Conservation (phyloP, 2,329 filamentous ascomycete genomes). For the Neoascochyta sp. region DNA sequence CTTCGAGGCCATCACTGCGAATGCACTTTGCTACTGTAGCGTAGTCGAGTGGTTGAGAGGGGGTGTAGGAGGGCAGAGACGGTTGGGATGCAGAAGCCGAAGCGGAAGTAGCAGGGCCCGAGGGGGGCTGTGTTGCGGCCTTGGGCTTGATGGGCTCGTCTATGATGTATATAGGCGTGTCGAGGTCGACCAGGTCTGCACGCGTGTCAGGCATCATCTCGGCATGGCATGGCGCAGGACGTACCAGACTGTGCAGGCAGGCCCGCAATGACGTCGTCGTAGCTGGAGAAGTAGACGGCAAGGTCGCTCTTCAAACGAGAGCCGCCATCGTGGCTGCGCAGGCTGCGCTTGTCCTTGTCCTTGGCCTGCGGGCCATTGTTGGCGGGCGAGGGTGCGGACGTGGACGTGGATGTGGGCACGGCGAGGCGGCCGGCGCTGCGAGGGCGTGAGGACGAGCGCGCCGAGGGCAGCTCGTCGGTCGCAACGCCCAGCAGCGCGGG, state of each 20-base stretch:
- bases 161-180: constrained; percentile 69
- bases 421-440: constrained; percentile 25
- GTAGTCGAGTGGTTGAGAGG: constrained; percentile 43
- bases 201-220: constrained; percentile 13
- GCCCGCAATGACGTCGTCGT: constrained; percentile 89
- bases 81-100: constrained; percentile 11
- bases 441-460: constrained; percentile 29
- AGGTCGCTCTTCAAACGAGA: constrained; percentile 87
- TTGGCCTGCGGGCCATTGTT: no score
- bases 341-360: constrained; percentile 63
- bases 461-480: constrained; percentile 33
- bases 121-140: constrained; percentile 19
- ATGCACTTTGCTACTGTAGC: constrained; percentile 35
- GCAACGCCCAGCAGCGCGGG: constrained; percentile 30
- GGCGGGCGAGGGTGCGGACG: constrained; percentile 11
- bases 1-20: constrained; percentile 36
- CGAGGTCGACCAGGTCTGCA: constrained; percentile 66
- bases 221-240: constrained; percentile 14
- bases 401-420: constrained; percentile 19
- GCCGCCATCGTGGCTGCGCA: constrained; percentile 79
- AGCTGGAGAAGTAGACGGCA: constrained; percentile 85
- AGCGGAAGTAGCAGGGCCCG: no score
- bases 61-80: constrained; percentile 26
- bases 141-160: constrained; percentile 50
- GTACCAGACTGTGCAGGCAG: constrained; percentile 73